Conservation (phyloP, 225 moss, liverwort and hornwort genomes). For the Bryum argenteum region DNA sequence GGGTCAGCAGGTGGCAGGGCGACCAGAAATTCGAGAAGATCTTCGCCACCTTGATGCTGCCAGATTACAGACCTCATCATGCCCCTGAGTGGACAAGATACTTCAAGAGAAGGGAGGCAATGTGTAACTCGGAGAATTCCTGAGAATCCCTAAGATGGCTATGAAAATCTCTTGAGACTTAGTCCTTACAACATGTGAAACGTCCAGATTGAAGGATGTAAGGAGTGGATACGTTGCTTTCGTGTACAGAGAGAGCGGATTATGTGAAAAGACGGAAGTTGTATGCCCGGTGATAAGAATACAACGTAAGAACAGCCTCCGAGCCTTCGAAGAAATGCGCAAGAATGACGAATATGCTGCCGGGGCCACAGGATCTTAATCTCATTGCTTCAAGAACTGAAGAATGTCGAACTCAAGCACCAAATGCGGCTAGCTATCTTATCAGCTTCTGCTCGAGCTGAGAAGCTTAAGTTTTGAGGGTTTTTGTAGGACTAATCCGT, state of each 20-base stretch:
- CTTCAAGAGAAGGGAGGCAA: conserved; percentile 11
- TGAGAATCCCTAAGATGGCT: conserved; percentile 3
- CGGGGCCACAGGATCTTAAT: conserved; percentile 13
- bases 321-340: conserved; percentile 10
- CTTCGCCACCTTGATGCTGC: neutral
- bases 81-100: neutral
- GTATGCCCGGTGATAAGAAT: neutral
- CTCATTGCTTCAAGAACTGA: conserved; percentile 17
- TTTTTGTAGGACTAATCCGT: conserved; percentile 13
- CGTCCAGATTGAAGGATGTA: neutral
- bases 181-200: neutral
- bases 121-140: conserved; percentile 9
- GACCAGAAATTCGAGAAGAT: conserved; percentile 36
- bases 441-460: conserved; percentile 16
- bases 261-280: conserved; percentile 7
- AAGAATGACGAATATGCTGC: conserved; percentile 8
- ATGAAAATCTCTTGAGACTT: neutral
- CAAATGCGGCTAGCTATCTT: conserved; percentile 15
- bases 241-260: conserved; percentile 25
- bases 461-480: neutral
- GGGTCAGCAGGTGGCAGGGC: conserved; percentile 9
- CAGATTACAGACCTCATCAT: no score
- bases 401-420: neutral
- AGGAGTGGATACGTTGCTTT: conserved; percentile 5
- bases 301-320: neutral